Conservation (phyloP, 177 flowering plant genomes). For the Vitis hybrid region DNA sequence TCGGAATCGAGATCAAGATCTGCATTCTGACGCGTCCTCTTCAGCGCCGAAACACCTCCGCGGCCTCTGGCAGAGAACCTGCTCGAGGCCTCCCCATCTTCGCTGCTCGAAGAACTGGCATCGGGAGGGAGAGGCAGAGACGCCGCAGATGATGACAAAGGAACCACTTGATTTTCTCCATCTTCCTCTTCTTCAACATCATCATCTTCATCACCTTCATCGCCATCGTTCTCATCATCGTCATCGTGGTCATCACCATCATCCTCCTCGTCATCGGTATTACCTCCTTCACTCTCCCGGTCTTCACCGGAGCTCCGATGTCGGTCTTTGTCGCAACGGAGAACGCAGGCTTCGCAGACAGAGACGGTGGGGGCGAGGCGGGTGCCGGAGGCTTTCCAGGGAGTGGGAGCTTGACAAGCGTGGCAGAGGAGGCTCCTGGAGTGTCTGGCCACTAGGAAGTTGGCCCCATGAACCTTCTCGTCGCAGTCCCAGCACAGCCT, state of each 20-base stretch:
- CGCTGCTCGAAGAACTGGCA: constrained; percentile 39
- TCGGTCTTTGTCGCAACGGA: neutral
- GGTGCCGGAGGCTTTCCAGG: constrained; percentile 67
- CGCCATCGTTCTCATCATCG: constrained; percentile 18
- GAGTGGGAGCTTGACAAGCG: constrained; percentile 55
- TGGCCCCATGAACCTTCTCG: constrained; percentile 64
- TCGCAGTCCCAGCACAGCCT: constrained; percentile 72
- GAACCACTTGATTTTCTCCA: constrained; percentile 70
- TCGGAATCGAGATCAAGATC: constrained; percentile 32
- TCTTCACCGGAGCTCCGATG: neutral
- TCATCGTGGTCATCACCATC: constrained; percentile 14
- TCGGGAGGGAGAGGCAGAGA: constrained; percentile 33
- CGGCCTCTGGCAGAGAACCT: constrained; percentile 3
- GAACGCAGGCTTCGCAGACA: constrained; percentile 28
- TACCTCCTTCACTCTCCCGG: constrained; percentile 1
- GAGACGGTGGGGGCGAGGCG: constrained; percentile 53
- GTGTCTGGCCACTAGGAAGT: constrained; percentile 82
- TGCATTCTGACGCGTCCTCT: constrained; percentile 36
- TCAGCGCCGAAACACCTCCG: constrained; percentile 15
- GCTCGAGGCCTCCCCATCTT: constrained; percentile 23
- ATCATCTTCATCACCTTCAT: constrained; percentile 17
- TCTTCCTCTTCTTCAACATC: constrained; percentile 28
- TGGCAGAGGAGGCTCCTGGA: constrained; percentile 59
- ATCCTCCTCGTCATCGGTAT: constrained; percentile 6
- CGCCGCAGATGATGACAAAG: constrained; percentile 38